phyloP scores from a whole-genome alignment of 2,329 filamentous ascomycete genomes.

The Ophiosphaerella narmari region DNA sequence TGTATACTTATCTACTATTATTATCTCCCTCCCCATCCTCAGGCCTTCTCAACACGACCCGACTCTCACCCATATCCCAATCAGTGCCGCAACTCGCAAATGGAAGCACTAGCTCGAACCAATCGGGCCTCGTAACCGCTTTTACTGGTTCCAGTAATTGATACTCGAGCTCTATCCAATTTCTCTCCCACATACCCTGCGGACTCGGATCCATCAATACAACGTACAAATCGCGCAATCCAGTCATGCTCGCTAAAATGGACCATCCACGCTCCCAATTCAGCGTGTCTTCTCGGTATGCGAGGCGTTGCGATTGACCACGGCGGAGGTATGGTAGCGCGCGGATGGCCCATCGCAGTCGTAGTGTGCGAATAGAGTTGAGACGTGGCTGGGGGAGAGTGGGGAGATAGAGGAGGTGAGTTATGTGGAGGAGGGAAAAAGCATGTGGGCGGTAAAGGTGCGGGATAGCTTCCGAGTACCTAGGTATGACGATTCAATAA shows the following conservation, averaged over 20 bases:
- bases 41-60: constrained; percentile 25
- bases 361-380: constrained; percentile 33
- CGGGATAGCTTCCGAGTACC: constrained; percentile 38
- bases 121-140: constrained; percentile 17
- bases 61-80: constrained; percentile 32
- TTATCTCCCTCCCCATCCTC: background rate
- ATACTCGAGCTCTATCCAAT: constrained; percentile 35
- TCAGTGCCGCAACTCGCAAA: constrained; percentile 33
- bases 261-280: constrained; percentile 41
- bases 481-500: constrained; percentile 8
- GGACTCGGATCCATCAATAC: constrained; percentile 34
- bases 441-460: constrained; percentile 36
- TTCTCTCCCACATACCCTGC: constrained; percentile 34
- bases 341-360: constrained; percentile 41
- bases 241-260: constrained; percentile 32
- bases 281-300: constrained; percentile 42
- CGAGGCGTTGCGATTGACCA: constrained; percentile 20
- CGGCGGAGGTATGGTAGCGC: constrained; percentile 39
- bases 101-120: constrained; percentile 35
- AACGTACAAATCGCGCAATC: constrained; percentile 32
- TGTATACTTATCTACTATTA: too few relatives aligned
- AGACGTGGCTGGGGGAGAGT: constrained; percentile 31
- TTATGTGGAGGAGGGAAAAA: constrained; percentile 41
- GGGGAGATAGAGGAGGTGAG: constrained; percentile 41
- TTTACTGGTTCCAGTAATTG: constrained; percentile 30